Conservation (phyloP, 1,284 basidiomycete species). For the Grifola frondosa region DNA sequence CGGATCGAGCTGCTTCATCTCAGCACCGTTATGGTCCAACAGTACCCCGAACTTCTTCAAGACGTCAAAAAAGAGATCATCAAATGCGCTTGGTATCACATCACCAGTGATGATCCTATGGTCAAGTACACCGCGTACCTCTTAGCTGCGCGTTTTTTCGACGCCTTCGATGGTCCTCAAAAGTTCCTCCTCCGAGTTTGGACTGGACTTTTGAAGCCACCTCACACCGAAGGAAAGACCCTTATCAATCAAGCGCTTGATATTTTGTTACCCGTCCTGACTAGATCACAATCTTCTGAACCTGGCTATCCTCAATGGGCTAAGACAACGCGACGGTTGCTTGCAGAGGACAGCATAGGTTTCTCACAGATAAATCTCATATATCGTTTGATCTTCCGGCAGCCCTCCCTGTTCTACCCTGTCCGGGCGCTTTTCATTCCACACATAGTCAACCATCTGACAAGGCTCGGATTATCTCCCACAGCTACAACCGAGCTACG, state of each 20-base stretch:
- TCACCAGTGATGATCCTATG: conserved; percentile 83
- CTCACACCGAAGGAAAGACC: conserved; percentile 78
- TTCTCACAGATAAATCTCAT: conserved; percentile 86
- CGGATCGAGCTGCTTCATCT: conserved; percentile 91
- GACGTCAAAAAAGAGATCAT: conserved; percentile 93
- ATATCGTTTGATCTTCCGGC: conserved; percentile 91
- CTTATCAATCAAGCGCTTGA: conserved; percentile 88
- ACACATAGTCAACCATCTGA: conserved; percentile 89
- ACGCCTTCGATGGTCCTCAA: conserved; percentile 85
- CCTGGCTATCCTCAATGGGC: conserved; percentile 84
- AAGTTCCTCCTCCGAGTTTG: conserved; percentile 97
- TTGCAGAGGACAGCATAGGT: conserved; percentile 87
- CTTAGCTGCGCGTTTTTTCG: conserved; percentile 93
- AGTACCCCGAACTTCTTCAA: conserved; percentile 76
- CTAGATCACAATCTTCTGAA: conserved; percentile 55
- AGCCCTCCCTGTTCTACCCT: conserved; percentile 91
- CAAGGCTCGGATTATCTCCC: conserved; percentile 81
- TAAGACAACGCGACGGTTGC: conserved; percentile 80
- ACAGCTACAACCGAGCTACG: conserved; percentile 82
- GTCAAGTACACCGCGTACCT: conserved; percentile 96
- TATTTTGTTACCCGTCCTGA: conserved; percentile 87
- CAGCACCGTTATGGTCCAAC: conserved; percentile 87
- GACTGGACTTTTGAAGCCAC: conserved; percentile 87
- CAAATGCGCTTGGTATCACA: conserved; percentile 92
- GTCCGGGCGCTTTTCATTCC: conserved; percentile 95